These are phyloP conservation scores for Leccinum pellstonianum DNA, from an alignment of 768 basidiomycete species.

Conservation along the genomic window DNA sequence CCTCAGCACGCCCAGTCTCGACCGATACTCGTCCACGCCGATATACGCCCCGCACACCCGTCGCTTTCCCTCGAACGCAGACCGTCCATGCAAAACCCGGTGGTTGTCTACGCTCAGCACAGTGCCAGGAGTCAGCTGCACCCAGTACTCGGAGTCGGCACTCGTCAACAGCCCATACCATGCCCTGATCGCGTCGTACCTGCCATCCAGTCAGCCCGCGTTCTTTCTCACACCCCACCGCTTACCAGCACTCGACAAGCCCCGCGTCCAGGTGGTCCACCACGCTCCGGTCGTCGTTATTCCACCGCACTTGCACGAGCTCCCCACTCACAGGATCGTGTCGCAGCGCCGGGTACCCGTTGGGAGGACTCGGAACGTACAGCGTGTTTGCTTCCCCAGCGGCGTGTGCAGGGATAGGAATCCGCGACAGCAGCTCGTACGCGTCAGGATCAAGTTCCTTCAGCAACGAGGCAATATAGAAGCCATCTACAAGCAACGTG, in stretches of 20 bases:
- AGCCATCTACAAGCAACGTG: slow-evolving; percentile 93
- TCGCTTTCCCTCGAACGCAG: slow-evolving; percentile 81
- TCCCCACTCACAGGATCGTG: slow-evolving; percentile 62
- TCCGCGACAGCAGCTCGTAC: slow-evolving; percentile 64
- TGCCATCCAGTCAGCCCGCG: slow-evolving; percentile 22
- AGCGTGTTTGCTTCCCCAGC: slow-evolving; percentile 69
- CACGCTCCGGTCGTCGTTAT: slow-evolving; percentile 89
- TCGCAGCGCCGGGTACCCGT: slow-evolving; percentile 68
- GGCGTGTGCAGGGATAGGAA: slow-evolving; percentile 81
- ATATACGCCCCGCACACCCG: slow-evolving; percentile 97
- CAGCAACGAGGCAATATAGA: slow-evolving; percentile 84
- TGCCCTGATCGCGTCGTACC: slow-evolving; percentile 76
- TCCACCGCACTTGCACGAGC: slow-evolving; percentile 84
- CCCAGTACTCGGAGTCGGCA: slow-evolving; percentile 88
- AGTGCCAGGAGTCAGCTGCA: slow-evolving; percentile 84
- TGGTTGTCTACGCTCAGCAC: slow-evolving; percentile 94
- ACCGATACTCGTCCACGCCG: slow-evolving; percentile 85
- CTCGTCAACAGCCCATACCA: slow-evolving; percentile 80
- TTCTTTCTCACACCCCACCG: not conserved
- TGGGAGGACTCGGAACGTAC: slow-evolving; percentile 55
- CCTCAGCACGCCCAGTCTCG: slow-evolving; percentile 65
- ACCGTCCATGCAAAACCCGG: slow-evolving; percentile 92
- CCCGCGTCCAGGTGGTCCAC: slow-evolving; percentile 59
- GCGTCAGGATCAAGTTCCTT: slow-evolving; percentile 67
- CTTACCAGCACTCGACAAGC: slow-evolving; percentile 72